phyloP scores from a whole-genome alignment of 2,329 filamentous ascomycete genomes.

The Biscogniauxia marginata region DNA sequence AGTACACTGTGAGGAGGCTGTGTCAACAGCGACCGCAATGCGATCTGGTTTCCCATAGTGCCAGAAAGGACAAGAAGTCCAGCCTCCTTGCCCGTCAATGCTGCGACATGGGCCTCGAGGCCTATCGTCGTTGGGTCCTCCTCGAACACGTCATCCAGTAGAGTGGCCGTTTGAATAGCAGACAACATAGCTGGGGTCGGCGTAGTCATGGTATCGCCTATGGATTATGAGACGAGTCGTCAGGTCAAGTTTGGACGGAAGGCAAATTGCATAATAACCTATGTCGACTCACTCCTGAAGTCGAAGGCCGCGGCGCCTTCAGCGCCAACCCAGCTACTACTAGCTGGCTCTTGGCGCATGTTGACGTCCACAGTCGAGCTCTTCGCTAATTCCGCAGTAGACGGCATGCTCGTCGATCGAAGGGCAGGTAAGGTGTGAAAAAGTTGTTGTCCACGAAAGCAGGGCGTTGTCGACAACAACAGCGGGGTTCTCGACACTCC shows the following conservation, averaged over 20 bases:
- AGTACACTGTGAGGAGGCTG: conserved; percentile 71
- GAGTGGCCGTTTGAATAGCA: conserved; percentile 65
- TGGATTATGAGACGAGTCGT: no score
- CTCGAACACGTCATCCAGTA: conserved; percentile 74
- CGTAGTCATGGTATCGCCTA: conserved; percentile 67
- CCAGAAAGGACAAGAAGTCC: conserved; percentile 72
- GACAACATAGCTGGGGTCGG: conserved; percentile 69
- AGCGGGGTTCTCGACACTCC: neutral
- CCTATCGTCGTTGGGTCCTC: conserved; percentile 69
- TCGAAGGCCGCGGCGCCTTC: conserved; percentile 33
- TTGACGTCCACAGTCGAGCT: neutral
- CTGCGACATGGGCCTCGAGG: conserved; percentile 65
- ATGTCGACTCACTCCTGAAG: conserved; percentile 28
- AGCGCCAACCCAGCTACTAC: conserved; percentile 30
- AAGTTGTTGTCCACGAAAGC: neutral
- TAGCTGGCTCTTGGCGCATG: conserved; percentile 10
- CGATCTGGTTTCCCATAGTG: conserved; percentile 80
- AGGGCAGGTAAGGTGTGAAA: neutral
- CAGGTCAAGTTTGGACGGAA: neutral
- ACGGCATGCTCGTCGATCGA: neutral
- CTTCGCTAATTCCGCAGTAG: neutral
- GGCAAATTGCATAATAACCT: neutral
- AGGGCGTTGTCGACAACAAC: neutral
- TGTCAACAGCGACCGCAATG: conserved; percentile 66
- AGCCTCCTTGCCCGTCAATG: conserved; percentile 64